phyloP scores from a whole-genome alignment of 2,329 filamentous ascomycete species.

The Fusarium austroafricanum region DNA sequence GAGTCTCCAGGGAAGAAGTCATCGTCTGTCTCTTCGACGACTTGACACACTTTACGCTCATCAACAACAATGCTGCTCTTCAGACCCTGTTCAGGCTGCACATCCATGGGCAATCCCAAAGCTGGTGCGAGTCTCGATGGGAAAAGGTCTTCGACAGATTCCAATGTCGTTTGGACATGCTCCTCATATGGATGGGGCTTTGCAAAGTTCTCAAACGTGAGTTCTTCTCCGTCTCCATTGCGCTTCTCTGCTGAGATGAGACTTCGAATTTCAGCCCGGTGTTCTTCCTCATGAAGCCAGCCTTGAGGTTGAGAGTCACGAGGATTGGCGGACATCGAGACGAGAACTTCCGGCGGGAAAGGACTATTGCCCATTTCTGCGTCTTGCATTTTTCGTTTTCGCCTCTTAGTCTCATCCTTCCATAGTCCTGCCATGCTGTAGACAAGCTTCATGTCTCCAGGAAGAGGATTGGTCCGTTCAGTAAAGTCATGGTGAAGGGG shows the following conservation, averaged over 20 bases:
- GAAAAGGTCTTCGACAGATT: conserved; percentile 90
- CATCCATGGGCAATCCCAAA: conserved; percentile 54
- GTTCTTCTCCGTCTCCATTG: conserved; percentile 52
- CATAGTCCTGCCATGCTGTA: conserved; percentile 94
- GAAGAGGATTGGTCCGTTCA: conserved; percentile 74
- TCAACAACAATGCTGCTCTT: conserved; percentile 70
- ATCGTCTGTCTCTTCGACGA: conserved; percentile 61
- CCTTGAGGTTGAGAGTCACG: conserved; percentile 77
- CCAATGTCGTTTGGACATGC: conserved; percentile 77
- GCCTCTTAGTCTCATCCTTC: conserved; percentile 86
- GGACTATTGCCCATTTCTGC: conserved; percentile 75
- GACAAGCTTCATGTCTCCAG: conserved; percentile 81
- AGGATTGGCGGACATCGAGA: conserved; percentile 89
- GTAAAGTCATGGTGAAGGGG: conserved; percentile 87
- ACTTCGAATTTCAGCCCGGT: conserved; percentile 70
- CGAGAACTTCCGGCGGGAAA: conserved; percentile 82
- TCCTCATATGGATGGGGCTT: conserved; percentile 63
- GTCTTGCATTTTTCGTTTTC: conserved; percentile 77
- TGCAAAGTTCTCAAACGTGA: conserved; percentile 76
- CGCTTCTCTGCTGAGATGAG: conserved; percentile 73
- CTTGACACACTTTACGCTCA: conserved; percentile 65
- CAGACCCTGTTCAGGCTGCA: conserved; percentile 46
- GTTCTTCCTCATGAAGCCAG: conserved; percentile 95
- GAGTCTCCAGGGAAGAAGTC: conserved; percentile 63
- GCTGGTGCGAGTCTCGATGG: conserved; percentile 70